Evolutionary conservation across 78 protist species (phyloP), one percentile per base, ranked within the genome.

Genomic region (Dictyostelium firmibasis): DNA sequence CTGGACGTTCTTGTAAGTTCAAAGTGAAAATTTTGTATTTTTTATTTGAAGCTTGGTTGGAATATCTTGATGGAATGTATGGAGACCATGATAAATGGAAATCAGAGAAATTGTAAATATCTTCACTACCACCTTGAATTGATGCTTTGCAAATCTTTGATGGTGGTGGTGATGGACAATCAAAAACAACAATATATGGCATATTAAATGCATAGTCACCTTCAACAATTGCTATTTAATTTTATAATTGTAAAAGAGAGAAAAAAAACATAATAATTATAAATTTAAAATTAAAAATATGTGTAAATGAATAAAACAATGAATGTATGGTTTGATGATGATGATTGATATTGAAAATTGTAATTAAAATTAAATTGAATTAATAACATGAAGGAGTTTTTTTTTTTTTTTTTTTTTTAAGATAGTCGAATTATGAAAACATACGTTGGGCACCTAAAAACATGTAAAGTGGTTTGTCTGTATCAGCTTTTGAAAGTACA

Each of bases 371-470:
- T 35, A 74, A 31, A 18, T 38, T 38, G 43, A 38, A 20, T 31
- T 31, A 70, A 70, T 31, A 70, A 70, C 25, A 70, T 13, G 1
- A 27, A 13, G 25, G 6, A 3, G 5, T 7, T 7, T 7, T 44
- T 44, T 44, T 44, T 44, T 41, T 41, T 41, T 41, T 41, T 41
- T 41, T 41, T 41, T 41, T 41, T 41, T 41, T 9, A 41, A 41
- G 9, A 41, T 9, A 41, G n/a, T n/a, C n/a, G n/a, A n/a, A n/a
- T n/a, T n/a, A 25, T 20, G 72, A 25, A 62, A 8, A 43, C 84
- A 31, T 82, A 82, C 86, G 93, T 78, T 88, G 93, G 6, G 93
- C 93, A 67, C 93, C 93, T 84, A 88, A 77, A 44, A 88, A 88
- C 35, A 88, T 64, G 35, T 88, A 88, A 7, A 79, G 29, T 57